phyloP scores from a whole-genome alignment of 441 rosid genomes.

The Adansonia madagascariensis region DNA sequence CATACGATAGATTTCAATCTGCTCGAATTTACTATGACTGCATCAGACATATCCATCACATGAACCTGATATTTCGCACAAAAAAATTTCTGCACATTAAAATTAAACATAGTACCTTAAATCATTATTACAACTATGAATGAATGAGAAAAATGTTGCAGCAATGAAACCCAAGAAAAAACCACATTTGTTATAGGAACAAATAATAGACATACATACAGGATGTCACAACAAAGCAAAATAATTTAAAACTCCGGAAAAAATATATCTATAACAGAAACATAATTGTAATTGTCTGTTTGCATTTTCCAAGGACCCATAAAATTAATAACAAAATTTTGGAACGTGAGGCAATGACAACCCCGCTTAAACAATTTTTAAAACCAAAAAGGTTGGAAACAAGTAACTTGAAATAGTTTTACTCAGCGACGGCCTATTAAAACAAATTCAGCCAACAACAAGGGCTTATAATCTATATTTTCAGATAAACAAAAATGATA shows the following conservation, averaged over 20 bases:
- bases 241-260: too few species aligned
- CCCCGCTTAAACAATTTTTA: background rate
- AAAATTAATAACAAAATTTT: background rate
- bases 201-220: background rate
- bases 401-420: background rate
- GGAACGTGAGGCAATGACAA: background rate
- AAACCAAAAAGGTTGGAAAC: background rate
- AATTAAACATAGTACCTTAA: background rate
- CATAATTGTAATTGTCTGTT: background rate
- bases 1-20: conserved; percentile 75
- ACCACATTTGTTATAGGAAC: background rate
- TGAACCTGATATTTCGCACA: conserved; percentile 32
- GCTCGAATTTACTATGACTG: conserved; percentile 61
- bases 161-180: background rate
- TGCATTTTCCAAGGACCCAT: background rate
- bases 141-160: background rate
- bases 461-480: background rate
- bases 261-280: background rate
- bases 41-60: conserved; percentile 67
- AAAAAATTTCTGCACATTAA: conserved; percentile 27
- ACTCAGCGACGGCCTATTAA: background rate
- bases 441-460: background rate
- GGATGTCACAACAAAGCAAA: background rate
- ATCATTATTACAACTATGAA: background rate
- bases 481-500: background rate